Percentiles rank a stretch among this genome's conserved stretches.
phyloP scores from a whole-genome alignment of 2,329 filamentous ascomycete species.

The Cladosporium velox region DNA sequence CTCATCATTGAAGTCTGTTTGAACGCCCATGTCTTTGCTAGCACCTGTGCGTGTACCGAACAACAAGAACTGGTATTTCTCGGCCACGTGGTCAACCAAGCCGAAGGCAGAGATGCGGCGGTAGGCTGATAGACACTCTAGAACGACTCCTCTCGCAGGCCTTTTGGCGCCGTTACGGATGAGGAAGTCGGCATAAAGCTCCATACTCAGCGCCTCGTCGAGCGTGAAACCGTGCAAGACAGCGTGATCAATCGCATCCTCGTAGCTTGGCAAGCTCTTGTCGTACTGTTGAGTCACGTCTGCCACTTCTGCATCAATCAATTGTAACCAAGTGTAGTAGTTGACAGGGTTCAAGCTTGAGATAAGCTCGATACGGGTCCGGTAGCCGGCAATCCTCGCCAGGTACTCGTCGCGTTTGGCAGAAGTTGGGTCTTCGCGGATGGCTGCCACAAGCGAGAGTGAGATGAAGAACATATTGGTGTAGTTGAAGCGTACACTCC shows the following conservation, averaged over 20 bases:
- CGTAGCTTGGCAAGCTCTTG: constrained; percentile 64
- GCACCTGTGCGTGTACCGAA: constrained; percentile 63
- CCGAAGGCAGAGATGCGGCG: constrained; percentile 69
- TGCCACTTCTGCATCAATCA: constrained; percentile 68
- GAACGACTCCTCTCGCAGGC: constrained; percentile 68
- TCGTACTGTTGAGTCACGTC: constrained; percentile 53
- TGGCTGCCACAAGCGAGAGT: constrained; percentile 43
- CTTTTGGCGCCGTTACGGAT: constrained; percentile 65
- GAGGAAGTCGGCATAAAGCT: constrained; percentile 72
- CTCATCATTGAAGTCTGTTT: constrained; percentile 41
- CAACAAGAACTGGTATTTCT: constrained; percentile 67
- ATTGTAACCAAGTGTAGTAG: constrained; percentile 68
- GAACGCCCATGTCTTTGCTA: constrained; percentile 64
- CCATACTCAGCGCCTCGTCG: constrained; percentile 73
- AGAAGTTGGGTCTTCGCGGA: constrained; percentile 42
- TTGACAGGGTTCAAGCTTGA: constrained; percentile 67
- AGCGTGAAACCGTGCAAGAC: constrained; percentile 66
- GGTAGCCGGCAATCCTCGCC: constrained; percentile 56
- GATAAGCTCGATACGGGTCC: constrained; percentile 65
- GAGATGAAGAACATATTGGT: constrained; percentile 47
- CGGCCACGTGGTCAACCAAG: constrained; percentile 67
- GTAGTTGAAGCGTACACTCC: constrained; percentile 48
- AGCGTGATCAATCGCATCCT: constrained; percentile 71
- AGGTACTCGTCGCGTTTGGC: constrained; percentile 52
- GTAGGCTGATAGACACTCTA: constrained; percentile 68